Base-by-base conservation (phyloP, 495 filamentous ascomycete genomes). In the Pseudomonodictys pantanalensis region DNA sequence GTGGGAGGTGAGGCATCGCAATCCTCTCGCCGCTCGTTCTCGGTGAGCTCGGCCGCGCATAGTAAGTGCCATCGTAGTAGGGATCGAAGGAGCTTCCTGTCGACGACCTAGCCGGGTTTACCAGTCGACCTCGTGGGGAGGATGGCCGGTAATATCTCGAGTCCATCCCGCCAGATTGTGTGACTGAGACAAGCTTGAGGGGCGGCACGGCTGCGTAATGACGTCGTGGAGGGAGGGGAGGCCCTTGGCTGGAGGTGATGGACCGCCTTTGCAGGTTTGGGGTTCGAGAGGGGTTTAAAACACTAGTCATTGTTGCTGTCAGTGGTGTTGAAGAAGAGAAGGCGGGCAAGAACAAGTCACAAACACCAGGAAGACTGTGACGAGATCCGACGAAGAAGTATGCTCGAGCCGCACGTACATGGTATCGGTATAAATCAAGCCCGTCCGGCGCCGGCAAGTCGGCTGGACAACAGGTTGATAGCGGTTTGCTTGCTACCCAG, bases 71-170 rank as follows among this genome's bases (percentile, higher is more conserved):
- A 29, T 67, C 44, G 30, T 48, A 48, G 23, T 52, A 55, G 0
- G 55, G 28, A 11, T 66, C 56, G 50, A 66, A 63, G 0, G 51
- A 66, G 35, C n/a, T n/a, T n/a, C 66, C 66, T 7, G 66, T 66
- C 6, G 66, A 66, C 11, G 66, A 52, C 25, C 66, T 33, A 8
- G 25, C 60, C 12, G 67, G 67, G 33, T 49, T 33, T 24, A 41
- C 35, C 12, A 64, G 4, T 22, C 60, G 67, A 15, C 33, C 23
- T 0, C 66, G 52, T 2, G 67, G 67, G 6, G 67, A 69, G 12
- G 55, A 17, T 1, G 67, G 56, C 24, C 67, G 64, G 44, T 69
- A 66, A 53, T 69, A 53, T 45, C 56, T 29, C 12, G 60, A 49
- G 25, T 55, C 54, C 64, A 67, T 67, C 35, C 15, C 38, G 43